phyloP scores from a whole-genome alignment of 2,329 filamentous ascomycete species.

The Capronia coronata region DNA sequence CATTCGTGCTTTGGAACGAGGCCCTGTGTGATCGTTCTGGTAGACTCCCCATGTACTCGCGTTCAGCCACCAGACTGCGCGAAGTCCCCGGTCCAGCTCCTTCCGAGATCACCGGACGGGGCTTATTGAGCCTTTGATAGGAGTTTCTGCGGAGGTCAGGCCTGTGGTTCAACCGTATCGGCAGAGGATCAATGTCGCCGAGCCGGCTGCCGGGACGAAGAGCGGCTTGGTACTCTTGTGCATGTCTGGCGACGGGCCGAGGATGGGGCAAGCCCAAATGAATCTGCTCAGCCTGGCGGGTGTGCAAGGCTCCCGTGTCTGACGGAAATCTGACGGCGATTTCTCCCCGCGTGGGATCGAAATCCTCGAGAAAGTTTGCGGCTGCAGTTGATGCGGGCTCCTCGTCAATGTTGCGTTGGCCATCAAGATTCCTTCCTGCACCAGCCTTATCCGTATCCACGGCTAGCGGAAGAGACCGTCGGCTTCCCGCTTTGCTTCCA shows the following conservation, averaged over 20 bases:
- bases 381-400: conserved; percentile 9
- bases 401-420: neutral
- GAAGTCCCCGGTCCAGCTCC: neutral
- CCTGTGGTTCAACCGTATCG: conserved; percentile 1
- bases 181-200: neutral
- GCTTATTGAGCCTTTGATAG: neutral
- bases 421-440: neutral
- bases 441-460: conserved; percentile 1
- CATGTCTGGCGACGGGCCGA: neutral
- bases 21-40: neutral
- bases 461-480: conserved; percentile 2
- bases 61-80: neutral
- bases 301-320: neutral
- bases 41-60: conserved; percentile 3
- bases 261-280: neutral
- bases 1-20: conserved; percentile 1
- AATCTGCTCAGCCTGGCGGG: neutral
- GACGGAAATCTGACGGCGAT: neutral
- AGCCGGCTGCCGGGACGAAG: neutral
- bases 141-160: neutral
- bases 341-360: conserved; percentile 13
- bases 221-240: neutral
- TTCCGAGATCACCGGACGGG: neutral
- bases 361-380: conserved; percentile 23
- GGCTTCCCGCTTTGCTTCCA: conserved; percentile 12